Evolutionary conservation across 495 filamentous ascomycete genomes (phyloP).

Genomic region (Corynascus novoguineensis): DNA sequence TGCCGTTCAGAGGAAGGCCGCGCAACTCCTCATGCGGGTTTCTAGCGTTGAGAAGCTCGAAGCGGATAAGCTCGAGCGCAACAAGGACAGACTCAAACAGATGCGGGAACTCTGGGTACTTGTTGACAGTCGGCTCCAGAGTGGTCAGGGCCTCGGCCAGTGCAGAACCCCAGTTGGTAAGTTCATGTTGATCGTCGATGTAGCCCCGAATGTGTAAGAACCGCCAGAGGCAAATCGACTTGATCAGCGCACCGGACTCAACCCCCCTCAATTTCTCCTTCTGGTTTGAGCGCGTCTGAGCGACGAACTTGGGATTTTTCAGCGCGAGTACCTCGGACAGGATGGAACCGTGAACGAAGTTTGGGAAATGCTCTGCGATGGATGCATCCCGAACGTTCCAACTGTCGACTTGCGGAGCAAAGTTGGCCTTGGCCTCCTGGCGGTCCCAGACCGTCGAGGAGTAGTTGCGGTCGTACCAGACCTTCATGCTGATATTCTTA

Average conservation of each 20-base stretch:
- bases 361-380: slow-evolving; percentile 41
- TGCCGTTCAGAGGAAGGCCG: slow-evolving; percentile 47
- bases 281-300: slow-evolving; percentile 54
- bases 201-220: slow-evolving; percentile 88
- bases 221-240: slow-evolving; percentile 73
- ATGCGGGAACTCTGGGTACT: slow-evolving; percentile 45
- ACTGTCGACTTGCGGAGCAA: slow-evolving; percentile 54
- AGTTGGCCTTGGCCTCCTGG: slow-evolving; percentile 50
- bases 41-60: slow-evolving; percentile 66
- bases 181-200: slow-evolving; percentile 68
- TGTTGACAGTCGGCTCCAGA: slow-evolving; percentile 57
- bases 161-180: slow-evolving; percentile 80
- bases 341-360: slow-evolving; percentile 50
- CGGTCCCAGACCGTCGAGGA: slow-evolving; percentile 57
- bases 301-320: slow-evolving; percentile 57
- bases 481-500: slow-evolving; percentile 66
- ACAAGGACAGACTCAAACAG: slow-evolving; percentile 51
- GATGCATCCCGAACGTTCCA: slow-evolving; percentile 67
- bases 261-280: slow-evolving; percentile 41
- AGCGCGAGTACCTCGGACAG: slow-evolving; percentile 55
- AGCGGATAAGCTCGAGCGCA: slow-evolving; percentile 72
- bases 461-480: slow-evolving; percentile 77
- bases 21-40: slow-evolving; percentile 49
- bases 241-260: slow-evolving; percentile 62
- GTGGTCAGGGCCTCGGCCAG: slow-evolving; percentile 61